A percentile compares a stretch with the other conserved stretches of the same genome.
Evolutionary conservation across 768 basidiomycete genomes (phyloP).

Genomic region (Artomyces pyxidatus): DNA sequence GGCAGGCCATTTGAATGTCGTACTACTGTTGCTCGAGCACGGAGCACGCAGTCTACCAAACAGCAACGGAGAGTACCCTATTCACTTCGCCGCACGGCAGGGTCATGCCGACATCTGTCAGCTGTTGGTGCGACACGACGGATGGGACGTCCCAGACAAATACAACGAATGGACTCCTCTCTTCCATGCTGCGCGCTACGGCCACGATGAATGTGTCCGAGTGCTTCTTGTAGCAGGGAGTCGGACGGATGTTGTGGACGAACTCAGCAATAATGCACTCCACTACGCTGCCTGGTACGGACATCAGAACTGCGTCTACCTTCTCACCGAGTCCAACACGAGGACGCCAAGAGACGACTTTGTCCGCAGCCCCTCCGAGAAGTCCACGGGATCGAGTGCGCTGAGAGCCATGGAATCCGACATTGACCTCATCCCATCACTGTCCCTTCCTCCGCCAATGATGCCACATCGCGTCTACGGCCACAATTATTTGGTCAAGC

Average conservation of each 20-base stretch:
- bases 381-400: conserved; percentile 17
- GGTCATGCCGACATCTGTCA: conserved; percentile 84
- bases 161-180: conserved; percentile 98
- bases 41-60: conserved; percentile 79
- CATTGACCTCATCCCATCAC: conserved; percentile 85
- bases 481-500: conserved; percentile 88
- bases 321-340: conserved; percentile 36
- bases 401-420: conserved; percentile 47
- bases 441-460: conserved; percentile 96
- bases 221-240: conserved; percentile 77
- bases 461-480: conserved; percentile 98
- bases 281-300: conserved; percentile 98
- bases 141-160: conserved; percentile 86
- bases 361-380: conserved; percentile 18
- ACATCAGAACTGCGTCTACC: conserved; percentile 57
- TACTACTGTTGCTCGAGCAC: conserved; percentile 62
- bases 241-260: conserved; percentile 70
- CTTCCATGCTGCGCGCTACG: conserved; percentile 89
- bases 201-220: conserved; percentile 62
- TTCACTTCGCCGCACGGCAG: conserved; percentile 90
- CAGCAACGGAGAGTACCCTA: conserved; percentile 93
- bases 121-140: conserved; percentile 63
- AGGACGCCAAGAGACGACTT: conserved; percentile 22
- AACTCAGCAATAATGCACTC: conserved; percentile 74
- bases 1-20: conserved; percentile 80